Base-by-base conservation (phyloP, 305 asterid species). In the Fraxinus platypoda region DNA sequence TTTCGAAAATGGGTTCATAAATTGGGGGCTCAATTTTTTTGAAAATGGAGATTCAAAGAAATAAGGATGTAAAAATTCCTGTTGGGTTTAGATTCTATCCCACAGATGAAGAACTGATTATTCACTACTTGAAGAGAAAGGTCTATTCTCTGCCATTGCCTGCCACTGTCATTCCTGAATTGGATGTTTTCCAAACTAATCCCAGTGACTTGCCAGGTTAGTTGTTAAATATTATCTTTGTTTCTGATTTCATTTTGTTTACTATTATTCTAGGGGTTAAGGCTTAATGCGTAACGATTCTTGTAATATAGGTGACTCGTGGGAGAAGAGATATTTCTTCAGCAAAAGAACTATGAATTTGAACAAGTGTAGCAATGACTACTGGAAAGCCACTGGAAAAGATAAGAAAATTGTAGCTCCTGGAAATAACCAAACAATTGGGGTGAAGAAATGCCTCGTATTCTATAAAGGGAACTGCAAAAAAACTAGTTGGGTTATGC, bases 121-220 rank as follows among this genome's bases (percentile, higher is more conserved):
- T 86, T 77, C 90, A 89, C 43, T 89, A 91, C 81, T 80, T 91
- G 85, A 87, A 81, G 76, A 88, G 89, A 78, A 91, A 91, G 75
- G 80, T 81, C 19, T 77, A 28, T 46, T 84, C 88, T 76, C 49
- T 79, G 77, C 90, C 90, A 54, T 84, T 89, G 74, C 90, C 92
- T 0, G 88, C 90, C 57, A 41, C 59, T 25, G 82, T 84, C 30
- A 87, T 89, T 79, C 88, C 88, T 35, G 91, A 89, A 2, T 15
- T 72, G 0, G 87, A 91, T 3, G 86, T 84, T 79, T 88, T 85
- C 59, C 76, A 75, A 3, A 43, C 78, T 37, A 85, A 77, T 83
- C 94, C 94, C 13, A 81, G 88, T 88, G 90, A 89, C 64, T 85
- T 89, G 38, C 90, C 93, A 77, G 94, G 94, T 91, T 35, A 82